These are phyloP conservation scores for Zangia roseola DNA, from an alignment of 768 basidiomycete species.

Conservation along the genomic window DNA sequence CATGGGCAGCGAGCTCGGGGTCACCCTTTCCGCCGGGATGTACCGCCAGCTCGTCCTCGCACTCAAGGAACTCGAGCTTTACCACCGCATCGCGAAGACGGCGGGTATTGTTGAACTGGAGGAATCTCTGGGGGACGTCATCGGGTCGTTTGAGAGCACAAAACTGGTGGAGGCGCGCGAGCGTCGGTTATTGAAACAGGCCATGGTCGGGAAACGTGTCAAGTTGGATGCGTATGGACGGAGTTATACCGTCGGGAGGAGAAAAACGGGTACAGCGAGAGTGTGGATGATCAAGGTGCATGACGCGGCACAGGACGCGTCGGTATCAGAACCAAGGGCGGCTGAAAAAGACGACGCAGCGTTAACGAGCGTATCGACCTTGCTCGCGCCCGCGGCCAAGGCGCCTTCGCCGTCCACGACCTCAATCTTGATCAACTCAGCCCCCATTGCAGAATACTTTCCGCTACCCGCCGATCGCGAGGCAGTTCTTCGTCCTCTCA, in stretches of 20 bases:
- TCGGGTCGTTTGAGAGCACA: conserved; percentile 66
- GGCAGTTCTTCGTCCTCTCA: conserved; percentile 77
- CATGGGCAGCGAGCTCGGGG: conserved; percentile 56
- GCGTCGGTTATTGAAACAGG: conserved; percentile 21
- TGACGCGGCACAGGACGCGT: conserved; percentile 33
- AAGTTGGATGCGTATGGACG: conserved; percentile 75
- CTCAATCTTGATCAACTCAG: conserved; percentile 82
- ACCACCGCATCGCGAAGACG: conserved; percentile 33
- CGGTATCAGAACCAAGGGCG: neutral
- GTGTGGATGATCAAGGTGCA: conserved; percentile 87
- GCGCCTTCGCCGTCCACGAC: conserved; percentile 46
- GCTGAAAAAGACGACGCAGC: conserved; percentile 1
- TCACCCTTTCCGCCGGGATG: conserved; percentile 62
- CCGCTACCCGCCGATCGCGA: conserved; percentile 73
- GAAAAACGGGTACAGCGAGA: conserved; percentile 87
- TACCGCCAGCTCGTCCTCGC: conserved; percentile 64
- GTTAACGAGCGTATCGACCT: conserved; percentile 11
- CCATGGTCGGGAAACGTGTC: conserved; percentile 51
- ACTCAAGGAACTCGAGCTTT: conserved; percentile 67
- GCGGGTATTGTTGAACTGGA: conserved; percentile 46
- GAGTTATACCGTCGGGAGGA: conserved; percentile 79
- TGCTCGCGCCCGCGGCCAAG: conserved; percentile 19
- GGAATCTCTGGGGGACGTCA: conserved; percentile 55
- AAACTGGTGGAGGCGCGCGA: conserved; percentile 48
- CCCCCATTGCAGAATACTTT: conserved; percentile 80